A percentile compares a stretch with the other conserved stretches of the same genome.
These are phyloP conservation scores for Globisporangium acanthophoron DNA, from an alignment of 352 stramenopile genomes.

Conservation along the genomic window DNA sequence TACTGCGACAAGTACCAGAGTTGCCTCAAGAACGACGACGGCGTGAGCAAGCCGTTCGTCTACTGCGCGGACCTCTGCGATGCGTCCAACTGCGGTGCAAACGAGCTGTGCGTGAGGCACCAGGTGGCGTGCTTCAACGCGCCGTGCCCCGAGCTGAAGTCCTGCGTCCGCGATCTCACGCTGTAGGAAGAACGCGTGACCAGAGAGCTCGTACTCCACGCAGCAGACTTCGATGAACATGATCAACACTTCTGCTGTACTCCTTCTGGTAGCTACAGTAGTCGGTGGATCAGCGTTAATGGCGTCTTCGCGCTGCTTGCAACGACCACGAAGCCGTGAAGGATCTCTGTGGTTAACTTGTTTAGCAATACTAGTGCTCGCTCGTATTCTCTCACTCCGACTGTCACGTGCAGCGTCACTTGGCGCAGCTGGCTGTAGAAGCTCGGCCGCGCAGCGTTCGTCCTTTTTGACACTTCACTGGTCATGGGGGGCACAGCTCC, in stretches of 20 bases:
- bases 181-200: neutral
- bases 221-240: neutral
- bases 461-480: neutral
- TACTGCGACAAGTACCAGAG: constrained; percentile 1
- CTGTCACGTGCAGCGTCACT: neutral
- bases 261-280: neutral
- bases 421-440: neutral
- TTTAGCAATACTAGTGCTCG: neutral
- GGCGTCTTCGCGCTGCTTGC: no score
- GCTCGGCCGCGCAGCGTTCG: neutral
- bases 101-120: constrained; percentile 8
- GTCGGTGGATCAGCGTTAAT: neutral
- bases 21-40: constrained; percentile 5
- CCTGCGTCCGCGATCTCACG: neutral
- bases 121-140: constrained; percentile 9
- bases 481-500: neutral
- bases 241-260: neutral
- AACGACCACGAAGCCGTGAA: no score
- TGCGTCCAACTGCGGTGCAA: constrained; percentile 2
- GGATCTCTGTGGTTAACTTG: no score
- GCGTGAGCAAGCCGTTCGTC: neutral
- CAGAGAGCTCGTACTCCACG: neutral
- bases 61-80: constrained; percentile 14
- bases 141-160: constrained; percentile 8
- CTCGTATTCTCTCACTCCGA: neutral